Percentiles rank a stretch among this genome's conserved stretches.
Conservation (phyloP, 495 filamentous ascomycete genomes). For the Rusavskia elegans region DNA sequence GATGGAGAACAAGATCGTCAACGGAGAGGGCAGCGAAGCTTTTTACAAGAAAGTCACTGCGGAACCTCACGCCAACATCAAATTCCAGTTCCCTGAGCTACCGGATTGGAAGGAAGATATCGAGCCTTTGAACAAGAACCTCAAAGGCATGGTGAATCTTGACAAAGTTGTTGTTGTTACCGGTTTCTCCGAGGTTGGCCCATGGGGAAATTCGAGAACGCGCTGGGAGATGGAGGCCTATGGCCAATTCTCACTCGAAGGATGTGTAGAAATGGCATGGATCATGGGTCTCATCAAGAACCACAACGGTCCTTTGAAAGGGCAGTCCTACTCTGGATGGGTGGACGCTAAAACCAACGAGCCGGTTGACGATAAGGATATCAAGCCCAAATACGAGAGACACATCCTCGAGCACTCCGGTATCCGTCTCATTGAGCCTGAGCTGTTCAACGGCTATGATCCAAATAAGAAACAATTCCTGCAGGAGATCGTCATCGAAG, state of each 20-base stretch:
- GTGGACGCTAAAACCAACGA: constrained; percentile 88
- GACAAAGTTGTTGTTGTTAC: constrained; percentile 96
- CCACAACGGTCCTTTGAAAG: constrained; percentile 95
- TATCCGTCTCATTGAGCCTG: constrained; percentile 94
- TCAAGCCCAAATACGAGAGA: constrained; percentile 94
- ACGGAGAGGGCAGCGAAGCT: constrained; percentile 79
- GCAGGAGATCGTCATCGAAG: constrained; percentile 91
- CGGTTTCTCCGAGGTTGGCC: constrained; percentile 89
- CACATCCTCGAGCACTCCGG: constrained; percentile 90
- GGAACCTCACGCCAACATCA: constrained; percentile 92
- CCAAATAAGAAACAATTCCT: constrained; percentile 96
- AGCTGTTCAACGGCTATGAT: constrained; percentile 94
- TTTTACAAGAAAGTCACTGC: constrained; percentile 89
- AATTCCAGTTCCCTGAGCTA: constrained; percentile 79
- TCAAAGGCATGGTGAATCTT: constrained; percentile 96
- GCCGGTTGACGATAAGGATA: constrained; percentile 93
- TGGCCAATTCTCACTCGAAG: constrained; percentile 92
- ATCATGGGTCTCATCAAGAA: constrained; percentile 99
- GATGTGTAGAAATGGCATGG: constrained; percentile 99
- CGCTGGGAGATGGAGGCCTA: constrained; percentile 99
- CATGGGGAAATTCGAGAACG: constrained; percentile 95
- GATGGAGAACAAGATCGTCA: constrained; percentile 93
- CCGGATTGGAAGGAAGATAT: constrained; percentile 87
- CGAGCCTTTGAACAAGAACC: constrained; percentile 66
- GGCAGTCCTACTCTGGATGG: constrained; percentile 93